phyloP scores from a whole-genome alignment of 345 rosid species.

The Acer yangbiense region DNA sequence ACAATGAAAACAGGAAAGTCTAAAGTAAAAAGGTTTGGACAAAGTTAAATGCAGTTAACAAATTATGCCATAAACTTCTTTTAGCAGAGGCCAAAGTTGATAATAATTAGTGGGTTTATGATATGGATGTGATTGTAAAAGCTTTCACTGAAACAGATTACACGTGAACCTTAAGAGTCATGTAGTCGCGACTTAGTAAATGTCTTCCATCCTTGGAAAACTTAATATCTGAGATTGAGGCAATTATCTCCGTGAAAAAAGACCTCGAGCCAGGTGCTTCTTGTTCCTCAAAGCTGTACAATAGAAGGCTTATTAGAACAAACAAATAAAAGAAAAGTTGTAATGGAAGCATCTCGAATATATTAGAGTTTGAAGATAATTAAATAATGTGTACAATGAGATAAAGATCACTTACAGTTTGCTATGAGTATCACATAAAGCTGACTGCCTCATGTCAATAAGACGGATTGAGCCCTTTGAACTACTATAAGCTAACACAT shows the following conservation, averaged over 20 bases:
- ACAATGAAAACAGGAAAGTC: background rate
- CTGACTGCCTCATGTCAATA: conserved; percentile 95
- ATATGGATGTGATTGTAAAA: background rate
- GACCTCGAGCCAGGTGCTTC: conserved; percentile 79
- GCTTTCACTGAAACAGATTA: background rate
- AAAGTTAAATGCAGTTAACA: background rate
- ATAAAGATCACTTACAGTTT: conserved; percentile 67
- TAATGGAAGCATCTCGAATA: conserved; percentile 5
- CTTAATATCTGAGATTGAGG: conserved; percentile 89
- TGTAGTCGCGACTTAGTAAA: conserved; percentile 91
- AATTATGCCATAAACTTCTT: background rate
- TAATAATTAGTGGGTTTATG: background rate
- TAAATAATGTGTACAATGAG: background rate
- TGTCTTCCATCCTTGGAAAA: conserved; percentile 81
- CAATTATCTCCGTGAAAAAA: conserved; percentile 93
- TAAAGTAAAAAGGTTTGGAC: background rate
- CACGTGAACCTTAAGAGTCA: conserved; percentile 84
- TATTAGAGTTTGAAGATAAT: background rate
- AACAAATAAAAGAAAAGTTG: background rate
- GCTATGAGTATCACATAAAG: conserved; percentile 89
- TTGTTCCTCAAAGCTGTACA: conserved; percentile 81
- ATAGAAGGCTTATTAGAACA: background rate
- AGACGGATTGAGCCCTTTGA: conserved; percentile 97
- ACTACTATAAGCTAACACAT: conserved; percentile 95
- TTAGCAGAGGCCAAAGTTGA: background rate